These are phyloP conservation scores for Conoideocrella luteorostrata DNA, from an alignment of 2,329 filamentous ascomycete species.

Conservation along the genomic window DNA sequence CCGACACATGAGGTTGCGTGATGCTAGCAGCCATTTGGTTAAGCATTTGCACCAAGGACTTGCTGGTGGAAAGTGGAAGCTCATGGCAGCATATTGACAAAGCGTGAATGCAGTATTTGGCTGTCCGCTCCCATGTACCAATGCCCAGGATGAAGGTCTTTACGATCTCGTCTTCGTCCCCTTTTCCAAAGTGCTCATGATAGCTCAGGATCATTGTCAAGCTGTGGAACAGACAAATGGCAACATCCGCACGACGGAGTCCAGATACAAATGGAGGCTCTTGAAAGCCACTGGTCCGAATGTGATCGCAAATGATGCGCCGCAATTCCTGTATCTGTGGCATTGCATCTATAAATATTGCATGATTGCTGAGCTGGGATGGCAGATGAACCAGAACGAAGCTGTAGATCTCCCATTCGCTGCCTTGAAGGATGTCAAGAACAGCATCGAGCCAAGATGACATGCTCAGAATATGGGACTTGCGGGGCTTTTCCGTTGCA, in stretches of 20 bases:
- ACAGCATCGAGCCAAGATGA: conserved; percentile 71
- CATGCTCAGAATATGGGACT: conserved; percentile 43
- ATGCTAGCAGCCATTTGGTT: conserved; percentile 95
- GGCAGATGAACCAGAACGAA: conserved; percentile 82
- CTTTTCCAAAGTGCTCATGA: conserved; percentile 74
- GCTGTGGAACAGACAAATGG: conserved; percentile 79
- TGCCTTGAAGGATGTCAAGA: conserved; percentile 64
- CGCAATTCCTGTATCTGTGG: conserved; percentile 71
- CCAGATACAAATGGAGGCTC: conserved; percentile 76
- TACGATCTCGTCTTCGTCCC: conserved; percentile 84
- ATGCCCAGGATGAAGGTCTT: conserved; percentile 82
- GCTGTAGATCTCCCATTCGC: conserved; percentile 89
- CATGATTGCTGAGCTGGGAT: conserved; percentile 83
- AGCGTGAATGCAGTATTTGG: conserved; percentile 90
- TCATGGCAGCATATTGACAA: conserved; percentile 94
- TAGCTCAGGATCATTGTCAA: conserved; percentile 88
- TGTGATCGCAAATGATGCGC: conserved; percentile 72
- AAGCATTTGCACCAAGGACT: conserved; percentile 76
- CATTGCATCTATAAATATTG: conserved; percentile 69
- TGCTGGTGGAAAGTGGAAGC: conserved; percentile 78
- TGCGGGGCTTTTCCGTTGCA: conserved; percentile 28
- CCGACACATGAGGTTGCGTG: conserved; percentile 82
- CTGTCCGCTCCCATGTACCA: conserved; percentile 75
- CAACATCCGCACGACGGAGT: conserved; percentile 80
- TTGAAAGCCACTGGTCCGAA: conserved; percentile 68